Evolutionary conservation across 345 rosid genomes (phyloP), one percentile per base, ranked within the genome.

Genomic region (Psidium guajava): DNA sequence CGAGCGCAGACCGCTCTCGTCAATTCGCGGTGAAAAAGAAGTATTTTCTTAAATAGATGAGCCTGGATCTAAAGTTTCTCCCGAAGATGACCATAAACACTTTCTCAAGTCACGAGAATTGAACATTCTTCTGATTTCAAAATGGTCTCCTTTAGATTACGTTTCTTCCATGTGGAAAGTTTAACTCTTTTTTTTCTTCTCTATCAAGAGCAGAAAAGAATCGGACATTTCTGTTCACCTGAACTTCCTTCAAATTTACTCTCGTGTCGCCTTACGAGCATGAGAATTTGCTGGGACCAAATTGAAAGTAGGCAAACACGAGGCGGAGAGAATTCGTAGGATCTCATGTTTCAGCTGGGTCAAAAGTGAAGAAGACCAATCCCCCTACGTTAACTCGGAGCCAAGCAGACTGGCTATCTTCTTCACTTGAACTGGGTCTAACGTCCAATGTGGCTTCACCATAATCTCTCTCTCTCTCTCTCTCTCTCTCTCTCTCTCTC

Each of bases 331-430:
- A 42, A 81, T 56, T 83, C 61, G 81, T 21, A 84, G 87, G 86
- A 85, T 88, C 88, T 81, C 83, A 73, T 11, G 6, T 69, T 69
- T 69, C 47, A 69, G 36, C 24, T 21, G 24, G 77, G 85, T 83
- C 81, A 83, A 83, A 81, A 87, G 93, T 89, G 93, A 92, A 90
- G 87, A 77, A 85, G n/a, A 54, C 74, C 82, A 16, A 86, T 84
- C n/a, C n/a, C 90, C 95, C 86, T 73, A 89, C 40, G 83, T 88
- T 91, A 74, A 84, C 92, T 90, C 95, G 85, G 75, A 22, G 85
- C 94, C 95, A 88, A 88, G 87, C 57, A 87, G 85, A 81, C 58
- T 53, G 77, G 69, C 24, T 58, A 11, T 64, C 73, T 22, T 47
- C 84, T 82, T 55, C 87, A 83, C 88, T 86, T 56, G 54, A 50